These are phyloP conservation scores for Cercospora sp. DNA, from an alignment of 2,329 filamentous ascomycete genomes.

Conservation along the genomic window DNA sequence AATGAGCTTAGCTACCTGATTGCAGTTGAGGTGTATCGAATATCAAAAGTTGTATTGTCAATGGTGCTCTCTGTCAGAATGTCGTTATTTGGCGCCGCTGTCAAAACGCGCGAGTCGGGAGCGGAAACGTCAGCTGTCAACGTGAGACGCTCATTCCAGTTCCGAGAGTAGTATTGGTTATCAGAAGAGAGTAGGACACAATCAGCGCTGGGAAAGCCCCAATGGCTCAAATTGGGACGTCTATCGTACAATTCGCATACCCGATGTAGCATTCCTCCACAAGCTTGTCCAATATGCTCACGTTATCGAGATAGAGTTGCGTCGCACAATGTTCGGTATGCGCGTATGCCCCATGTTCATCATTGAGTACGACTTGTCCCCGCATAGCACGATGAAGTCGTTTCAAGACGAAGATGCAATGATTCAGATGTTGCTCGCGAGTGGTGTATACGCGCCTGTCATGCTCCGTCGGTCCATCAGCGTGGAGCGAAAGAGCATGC, in stretches of 20 bases:
- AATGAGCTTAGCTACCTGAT: not conserved
- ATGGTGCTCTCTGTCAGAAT: not conserved
- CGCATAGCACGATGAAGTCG: not conserved
- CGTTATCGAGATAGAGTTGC: not conserved
- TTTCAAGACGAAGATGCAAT: not conserved
- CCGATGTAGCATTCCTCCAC: not conserved
- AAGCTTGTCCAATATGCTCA: not conserved
- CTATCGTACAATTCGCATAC: not conserved
- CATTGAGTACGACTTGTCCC: not conserved
- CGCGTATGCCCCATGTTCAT: not conserved
- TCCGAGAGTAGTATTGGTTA: not conserved
- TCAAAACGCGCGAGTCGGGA: not conserved
- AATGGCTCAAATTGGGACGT: not conserved
- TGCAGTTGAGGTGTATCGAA: not conserved
- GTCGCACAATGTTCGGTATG: not conserved
- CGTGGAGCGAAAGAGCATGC: not conserved
- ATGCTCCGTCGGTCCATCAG: not conserved
- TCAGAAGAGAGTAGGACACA: not conserved
- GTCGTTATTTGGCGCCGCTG: not conserved
- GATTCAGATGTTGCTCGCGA: not conserved
- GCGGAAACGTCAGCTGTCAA: not conserved
- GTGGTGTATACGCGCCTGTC: not conserved
- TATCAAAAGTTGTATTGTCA: not conserved
- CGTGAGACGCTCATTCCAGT: no score
- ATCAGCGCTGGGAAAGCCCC: not conserved